Evolutionary conservation across 371 early-diverging fungal species (phyloP), one percentile per base, ranked within the genome.

Genomic region (Syncephalastrum sp.): DNA sequence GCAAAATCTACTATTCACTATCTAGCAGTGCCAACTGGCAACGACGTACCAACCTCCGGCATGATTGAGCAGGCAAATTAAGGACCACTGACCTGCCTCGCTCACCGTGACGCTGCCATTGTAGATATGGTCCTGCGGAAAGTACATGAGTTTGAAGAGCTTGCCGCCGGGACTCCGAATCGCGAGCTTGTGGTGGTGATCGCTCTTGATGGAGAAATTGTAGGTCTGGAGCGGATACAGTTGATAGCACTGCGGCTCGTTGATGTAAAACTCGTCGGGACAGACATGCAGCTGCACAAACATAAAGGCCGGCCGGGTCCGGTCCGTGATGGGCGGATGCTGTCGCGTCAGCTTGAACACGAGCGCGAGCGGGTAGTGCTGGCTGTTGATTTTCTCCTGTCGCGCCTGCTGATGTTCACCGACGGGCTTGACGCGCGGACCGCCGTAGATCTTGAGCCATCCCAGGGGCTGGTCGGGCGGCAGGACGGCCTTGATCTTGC

Each of bases 401-500:
- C 47, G 29, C 27, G 15, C n/a, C 21, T 27, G 61, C 23, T 33
- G 50, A n/a, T n/a, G 50, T 19, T 58, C 29, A 57, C 33, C 41
- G 25, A 42, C 23, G 50, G 19, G 21, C 23, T 19, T 38, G 16
- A 52, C 24, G 13, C 65, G 67, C 2, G 60, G 69, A 2, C 75
- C 78, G 10, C 68, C 64, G 53, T 74, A 79, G 3, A 79, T 58
- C 50, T 79, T 73, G 16, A 79, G 68, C 76, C 76, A 75, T 2
- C 79, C 79, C 17, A 50, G 24, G 7, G 24, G 43, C 45, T 68
- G 64, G 33, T 64, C 58, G 1, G 67, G 59, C 7, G 79, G 74
- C 10, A 79, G 51, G 0, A 70, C 70, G 1, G 76, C 79, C 42
- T 79, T 79, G 19, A 79, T 64, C 50, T 72, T 72, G 59, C 67